Percentiles rank a stretch among this genome's conserved stretches.
Conservation (phyloP, 2,329 filamentous ascomycete species). For the Claviceps pazoutovae region DNA sequence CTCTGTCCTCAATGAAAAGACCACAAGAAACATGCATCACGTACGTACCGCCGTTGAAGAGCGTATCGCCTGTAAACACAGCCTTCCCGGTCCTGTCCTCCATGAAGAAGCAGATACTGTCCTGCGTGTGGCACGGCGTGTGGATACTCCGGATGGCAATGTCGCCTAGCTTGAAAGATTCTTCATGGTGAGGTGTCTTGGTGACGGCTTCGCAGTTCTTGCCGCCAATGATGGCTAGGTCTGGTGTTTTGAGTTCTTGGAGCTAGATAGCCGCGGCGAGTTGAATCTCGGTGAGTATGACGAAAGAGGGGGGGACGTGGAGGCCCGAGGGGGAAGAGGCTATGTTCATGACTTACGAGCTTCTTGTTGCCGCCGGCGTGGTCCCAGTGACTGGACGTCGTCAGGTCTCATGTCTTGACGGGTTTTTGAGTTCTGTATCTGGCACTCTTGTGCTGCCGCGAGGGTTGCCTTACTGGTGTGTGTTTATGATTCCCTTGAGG, state of each 20-base stretch:
- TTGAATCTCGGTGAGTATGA: too few species aligned
- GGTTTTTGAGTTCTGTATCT: neutral
- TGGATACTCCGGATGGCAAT: slow-evolving; percentile 80
- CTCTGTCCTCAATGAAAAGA: neutral
- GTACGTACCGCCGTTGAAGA: slow-evolving; percentile 72
- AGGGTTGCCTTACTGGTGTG: slow-evolving; percentile 69
- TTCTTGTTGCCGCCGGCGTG: slow-evolving; percentile 86
- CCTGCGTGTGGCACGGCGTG: slow-evolving; percentile 95
- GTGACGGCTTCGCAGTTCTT: slow-evolving; percentile 74
- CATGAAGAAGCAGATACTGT: slow-evolving; percentile 92
- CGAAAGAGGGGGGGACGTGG: too few species aligned
- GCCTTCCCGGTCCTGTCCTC: slow-evolving; percentile 62
- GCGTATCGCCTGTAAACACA: slow-evolving; percentile 90
- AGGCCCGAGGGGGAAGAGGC: too few species aligned
- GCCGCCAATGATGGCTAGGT: slow-evolving; percentile 72
- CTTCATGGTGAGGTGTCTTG: slow-evolving; percentile 58
- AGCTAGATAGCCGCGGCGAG: slow-evolving; percentile 12
- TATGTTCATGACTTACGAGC: slow-evolving; percentile 29
- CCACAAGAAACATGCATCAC: neutral
- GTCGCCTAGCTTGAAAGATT: slow-evolving; percentile 68
- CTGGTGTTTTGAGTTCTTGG: slow-evolving; percentile 36
- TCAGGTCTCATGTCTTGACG: neutral
- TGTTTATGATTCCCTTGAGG: slow-evolving; percentile 83
- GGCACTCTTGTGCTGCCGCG: neutral
- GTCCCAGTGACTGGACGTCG: slow-evolving; percentile 63